Base-by-base conservation (phyloP, 345 rosid genomes). In the Noccaea caerulescens region DNA sequence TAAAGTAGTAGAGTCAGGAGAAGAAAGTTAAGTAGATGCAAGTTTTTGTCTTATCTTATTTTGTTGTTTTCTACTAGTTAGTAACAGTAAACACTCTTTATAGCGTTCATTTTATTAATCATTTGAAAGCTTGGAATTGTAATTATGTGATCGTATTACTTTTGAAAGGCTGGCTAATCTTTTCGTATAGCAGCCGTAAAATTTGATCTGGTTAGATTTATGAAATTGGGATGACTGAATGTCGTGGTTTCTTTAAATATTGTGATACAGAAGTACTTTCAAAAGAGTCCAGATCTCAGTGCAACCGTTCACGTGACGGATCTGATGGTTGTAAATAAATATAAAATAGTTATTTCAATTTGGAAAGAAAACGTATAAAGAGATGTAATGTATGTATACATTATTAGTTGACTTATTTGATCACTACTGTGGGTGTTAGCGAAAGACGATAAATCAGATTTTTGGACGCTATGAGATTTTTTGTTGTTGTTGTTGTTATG, bases 221-320 rank as follows among this genome's bases (percentile, higher is more conserved):
- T 20, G 10, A 7, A 5, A 54, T 30, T 66, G 3, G 12, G 16
- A 2, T 67, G 38, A 45, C 42, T 25, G 20, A 14, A 37, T 4
- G 1, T 13, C 51, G 2, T 25, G 27, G 1, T 38, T 25, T 65
- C 36, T 7, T 4, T 39, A 14, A 27, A 20, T 6, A 43, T 12
- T 43, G 6, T 58, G 47, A 69, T 49, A 23, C 12, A 46, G 7
- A 32, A 7, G 74, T 61, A 69, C 64, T 68, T 68, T 45, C 36
- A 39, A 61, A 57, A 56, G 66, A 38, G 7, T 69, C 71, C 79
- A 76, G 62, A 69, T 55, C 66, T 76, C 49, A 49, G 41, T 56
- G 66, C 44, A 47, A 76, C 64, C 69, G 47, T 76, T 76, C 79
- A 76, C 79, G 75, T 76, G 79, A 69, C 16, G 41, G 66, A 69